Evolutionary conservation across 2,329 filamentous ascomycete species (phyloP), one percentile per base, ranked within the genome.

Genomic region (Fusarium sp.): DNA sequence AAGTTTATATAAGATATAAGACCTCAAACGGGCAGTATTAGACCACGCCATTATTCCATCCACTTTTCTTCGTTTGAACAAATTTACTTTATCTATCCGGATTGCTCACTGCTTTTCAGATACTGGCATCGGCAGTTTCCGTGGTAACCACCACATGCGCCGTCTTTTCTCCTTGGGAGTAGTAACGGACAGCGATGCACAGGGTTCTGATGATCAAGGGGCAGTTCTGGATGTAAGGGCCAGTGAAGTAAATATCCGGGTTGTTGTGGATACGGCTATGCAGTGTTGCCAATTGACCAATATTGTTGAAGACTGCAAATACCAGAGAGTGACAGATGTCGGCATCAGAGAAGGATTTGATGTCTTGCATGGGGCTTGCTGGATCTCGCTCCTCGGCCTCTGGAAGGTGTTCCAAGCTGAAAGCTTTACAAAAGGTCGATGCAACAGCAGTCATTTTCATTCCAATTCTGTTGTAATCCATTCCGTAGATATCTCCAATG

Each of bases 281-380:
- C 17, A 99, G 83, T 76, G 96, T 97, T 22, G 96, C 94, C 71
- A 99, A 96, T 81, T 99, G 96, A 6, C 96, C 96, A 66, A 98
- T 97, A 79, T 98, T 98, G 83, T 98, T 98, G 77, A 92, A 95
- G 66, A 98, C 93, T 11, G 96, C 96, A 78, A 97, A 99, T 0
- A 99, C 87, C 20, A 99, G 84, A 37, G 93, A 97, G 33, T 95
- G 86, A 20, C 93, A 96, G 65, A 99, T 93, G 78, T 99, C 96
- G 74, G 94, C 89, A 35, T 88, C 85, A 11, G 88, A 88, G 78
- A 97, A 98, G 2, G 20, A 46, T 15, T 60, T 44, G 10, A 33
- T 59, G 56, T 86, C 83, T 1, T 86, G 84, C 79, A 67, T 87
- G 74, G 22, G 84, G 59, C 86, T 87, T 3, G 13, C 33, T 85